Evolutionary conservation across 1,284 basidiomycete species (phyloP).

Genomic region (Caloboletus inedulis): DNA sequence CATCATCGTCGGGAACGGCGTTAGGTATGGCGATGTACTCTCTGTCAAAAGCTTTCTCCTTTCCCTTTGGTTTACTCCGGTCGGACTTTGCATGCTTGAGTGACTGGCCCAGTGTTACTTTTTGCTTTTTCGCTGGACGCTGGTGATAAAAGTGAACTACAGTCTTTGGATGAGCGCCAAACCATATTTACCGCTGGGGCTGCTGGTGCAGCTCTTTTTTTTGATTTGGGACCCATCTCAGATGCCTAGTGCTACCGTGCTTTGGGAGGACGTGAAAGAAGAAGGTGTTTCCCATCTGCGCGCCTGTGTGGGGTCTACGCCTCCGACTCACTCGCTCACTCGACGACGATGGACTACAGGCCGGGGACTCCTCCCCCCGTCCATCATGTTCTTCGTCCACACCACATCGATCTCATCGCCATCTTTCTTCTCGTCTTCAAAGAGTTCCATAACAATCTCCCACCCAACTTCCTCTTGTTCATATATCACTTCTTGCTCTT

Average conservation of each 20-base stretch:
- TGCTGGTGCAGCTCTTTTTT: constrained; percentile 36
- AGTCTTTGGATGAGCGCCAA: background rate
- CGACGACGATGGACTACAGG: constrained; percentile 26
- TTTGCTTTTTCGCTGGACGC: constrained; percentile 46
- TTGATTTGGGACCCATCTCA: constrained; percentile 25
- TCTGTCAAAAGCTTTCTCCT: constrained; percentile 59
- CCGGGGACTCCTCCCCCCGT: constrained; percentile 48
- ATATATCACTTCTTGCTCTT: constrained; percentile 59
- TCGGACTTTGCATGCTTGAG: constrained; percentile 25
- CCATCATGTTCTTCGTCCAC: constrained; percentile 63
- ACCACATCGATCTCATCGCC: constrained; percentile 66
- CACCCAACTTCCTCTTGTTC: constrained; percentile 58
- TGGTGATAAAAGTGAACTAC: constrained; percentile 23
- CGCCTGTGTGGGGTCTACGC: background rate
- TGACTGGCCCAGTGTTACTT: constrained; percentile 27
- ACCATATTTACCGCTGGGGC: constrained; percentile 30
- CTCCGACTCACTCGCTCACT: background rate
- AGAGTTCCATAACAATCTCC: constrained; percentile 49
- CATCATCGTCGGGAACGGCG: constrained; percentile 32
- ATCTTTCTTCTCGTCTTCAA: constrained; percentile 60
- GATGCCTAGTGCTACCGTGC: background rate
- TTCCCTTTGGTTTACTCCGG: constrained; percentile 44
- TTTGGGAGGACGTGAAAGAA: constrained; percentile 15
- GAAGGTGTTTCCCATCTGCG: constrained; percentile 25
- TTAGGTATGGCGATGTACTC: constrained; percentile 60